phyloP scores from a whole-genome alignment of 805 yeast species.

The Monosporozyma aquatica region DNA sequence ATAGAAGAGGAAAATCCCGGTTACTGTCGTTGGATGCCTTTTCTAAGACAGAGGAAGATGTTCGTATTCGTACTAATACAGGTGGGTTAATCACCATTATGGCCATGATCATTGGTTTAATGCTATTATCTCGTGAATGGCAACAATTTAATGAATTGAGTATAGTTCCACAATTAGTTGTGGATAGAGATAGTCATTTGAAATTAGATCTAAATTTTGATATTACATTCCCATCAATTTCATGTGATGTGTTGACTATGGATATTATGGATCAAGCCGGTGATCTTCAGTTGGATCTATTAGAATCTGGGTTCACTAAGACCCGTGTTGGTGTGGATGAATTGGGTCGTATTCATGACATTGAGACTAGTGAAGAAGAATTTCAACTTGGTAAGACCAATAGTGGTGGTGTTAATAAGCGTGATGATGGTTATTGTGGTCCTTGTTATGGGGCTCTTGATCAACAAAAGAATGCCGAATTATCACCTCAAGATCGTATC shows the following conservation, averaged over 20 bases:
- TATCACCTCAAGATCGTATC: constrained; percentile 34
- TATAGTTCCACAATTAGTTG: constrained; percentile 75
- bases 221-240: constrained; percentile 72
- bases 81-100: constrained; percentile 83
- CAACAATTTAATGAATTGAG: constrained; percentile 57
- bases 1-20: constrained; percentile 8
- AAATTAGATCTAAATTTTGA: constrained; percentile 74
- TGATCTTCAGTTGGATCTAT: constrained; percentile 66
- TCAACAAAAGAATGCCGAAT: constrained; percentile 40
- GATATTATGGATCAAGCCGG: constrained; percentile 89
- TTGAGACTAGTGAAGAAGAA: constrained; percentile 30
- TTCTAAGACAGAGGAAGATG: constrained; percentile 90
- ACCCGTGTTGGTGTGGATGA: constrained; percentile 39
- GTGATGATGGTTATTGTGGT: constrained; percentile 53
- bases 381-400: constrained; percentile 2
- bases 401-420: too few relatives aligned
- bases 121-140: constrained; percentile 69
- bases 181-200: constrained; percentile 71
- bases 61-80: constrained; percentile 73
- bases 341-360: constrained; percentile 40
- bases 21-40: constrained; percentile 72
- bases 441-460: constrained; percentile 80
- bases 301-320: constrained; percentile 62
- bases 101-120: constrained; percentile 50
- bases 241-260: constrained; percentile 73